A percentile compares a stretch with the other conserved stretches of the same genome.
Evolutionary conservation across 83 land plant genomes (phyloP).

Genomic region (Picea abies): DNA sequence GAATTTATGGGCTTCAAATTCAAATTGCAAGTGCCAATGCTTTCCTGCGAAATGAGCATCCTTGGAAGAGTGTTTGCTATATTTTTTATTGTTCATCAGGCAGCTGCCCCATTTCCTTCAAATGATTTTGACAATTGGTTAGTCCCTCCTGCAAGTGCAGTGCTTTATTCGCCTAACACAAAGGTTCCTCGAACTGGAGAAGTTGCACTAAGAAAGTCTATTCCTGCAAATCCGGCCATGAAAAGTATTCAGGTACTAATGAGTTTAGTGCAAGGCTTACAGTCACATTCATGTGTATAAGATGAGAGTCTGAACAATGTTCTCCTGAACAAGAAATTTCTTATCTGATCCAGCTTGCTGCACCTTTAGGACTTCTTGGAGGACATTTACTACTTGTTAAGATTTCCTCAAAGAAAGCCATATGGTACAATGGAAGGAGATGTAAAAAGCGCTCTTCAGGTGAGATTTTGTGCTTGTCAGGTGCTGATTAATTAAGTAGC

Average conservation of each 20-base stretch:
- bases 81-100: slow-evolving; percentile 42
- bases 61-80: slow-evolving; percentile 35
- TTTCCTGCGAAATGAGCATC: slow-evolving; percentile 20
- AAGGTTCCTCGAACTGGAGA: slow-evolving; percentile 95
- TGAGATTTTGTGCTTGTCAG: slow-evolving; percentile 17
- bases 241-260: slow-evolving; percentile 78
- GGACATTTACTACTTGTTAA: slow-evolving; percentile 88
- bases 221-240: slow-evolving; percentile 87
- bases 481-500: background rate
- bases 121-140: slow-evolving; percentile 25
- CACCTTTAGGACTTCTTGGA: slow-evolving; percentile 78
- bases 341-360: slow-evolving; percentile 12
- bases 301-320: background rate
- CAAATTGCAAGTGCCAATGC: slow-evolving; percentile 1
- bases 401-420: slow-evolving; percentile 97
- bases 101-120: slow-evolving; percentile 47
- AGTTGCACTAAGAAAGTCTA: slow-evolving; percentile 92
- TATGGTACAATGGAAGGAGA: slow-evolving; percentile 97
- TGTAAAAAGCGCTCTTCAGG: slow-evolving; percentile 95
- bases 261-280: background rate
- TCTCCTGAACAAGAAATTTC: background rate
- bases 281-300: background rate
- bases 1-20: background rate
- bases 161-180: slow-evolving; percentile 94
- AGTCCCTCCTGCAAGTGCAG: slow-evolving; percentile 70